Evolutionary conservation across 139 green algal genomes (phyloP), one percentile per base, ranked within the genome.

Genomic region (Chlamydomonas incerta): DNA sequence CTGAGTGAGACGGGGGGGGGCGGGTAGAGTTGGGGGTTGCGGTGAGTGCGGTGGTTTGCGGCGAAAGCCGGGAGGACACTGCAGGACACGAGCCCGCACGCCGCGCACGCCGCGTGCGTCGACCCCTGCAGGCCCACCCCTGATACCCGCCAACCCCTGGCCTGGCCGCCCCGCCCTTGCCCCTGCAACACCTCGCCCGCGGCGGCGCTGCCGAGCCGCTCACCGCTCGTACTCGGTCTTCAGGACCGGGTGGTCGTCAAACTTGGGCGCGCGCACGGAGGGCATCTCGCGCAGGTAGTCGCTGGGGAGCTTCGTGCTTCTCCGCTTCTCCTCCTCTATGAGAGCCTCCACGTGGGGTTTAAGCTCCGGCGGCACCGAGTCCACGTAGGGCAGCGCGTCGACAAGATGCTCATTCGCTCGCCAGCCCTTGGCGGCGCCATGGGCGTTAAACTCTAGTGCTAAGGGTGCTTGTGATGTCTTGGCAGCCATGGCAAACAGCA

Each of bases 361-460:
- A 29, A 90, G 90, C 11, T 93, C 89, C 0, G 85, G 57, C 11
- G 86, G 87, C 13, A 97, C 79, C 20, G 72, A 62, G 82, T 98
- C 95, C 0, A 97, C 88, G 58, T 98, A 98, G 2, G 95, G 91
- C 21, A 98, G 90, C 3, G 95, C 91, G 82, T 97, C 94, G 28
- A 98, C 88, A 2, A 97, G 80, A 11, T 96, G 79, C 65, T 95
- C 86, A n/a, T 89, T 88, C 0, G 82, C 85, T 31, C 94, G 73
- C 93, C 92, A 95, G 6, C 91, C 90, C 26, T 76, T 88, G 21
- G 88, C 86, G 33, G 90, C 74, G 18, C 68, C 87, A 31, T 92
- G 73, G 26, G 90, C 88, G 20, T 84, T 41, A 23, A 81, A 82
- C 9, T 88, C 77, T 17, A 95, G 73, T 1, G 92, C 83, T 28